phyloP scores from a whole-genome alignment of 208 protist genomes.

The Tritrichomonas foetus region DNA sequence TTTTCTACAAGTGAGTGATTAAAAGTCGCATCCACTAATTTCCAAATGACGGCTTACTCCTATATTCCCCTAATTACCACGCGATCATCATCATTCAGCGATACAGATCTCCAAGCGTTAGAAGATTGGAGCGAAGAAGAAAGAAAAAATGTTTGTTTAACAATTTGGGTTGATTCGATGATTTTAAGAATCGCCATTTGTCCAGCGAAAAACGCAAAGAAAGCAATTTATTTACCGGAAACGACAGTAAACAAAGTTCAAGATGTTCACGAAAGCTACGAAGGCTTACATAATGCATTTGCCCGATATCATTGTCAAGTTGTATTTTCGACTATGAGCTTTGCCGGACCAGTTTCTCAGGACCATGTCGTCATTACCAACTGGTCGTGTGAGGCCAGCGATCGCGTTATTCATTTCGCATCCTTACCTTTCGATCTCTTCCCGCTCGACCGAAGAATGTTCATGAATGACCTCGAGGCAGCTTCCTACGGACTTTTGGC shows the following conservation, averaged over 20 bases:
- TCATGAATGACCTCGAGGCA: slow-evolving; percentile 27
- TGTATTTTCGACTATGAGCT: neutral
- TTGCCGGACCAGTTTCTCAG: slow-evolving; percentile 1
- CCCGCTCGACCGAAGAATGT: neutral
- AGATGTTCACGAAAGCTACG: neutral
- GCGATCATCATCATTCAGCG: neutral
- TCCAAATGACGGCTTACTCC: too few species aligned
- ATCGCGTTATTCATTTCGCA: slow-evolving; percentile 38
- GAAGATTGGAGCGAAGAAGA: neutral
- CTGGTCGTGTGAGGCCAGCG: neutral
- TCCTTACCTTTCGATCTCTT: slow-evolving; percentile 22
- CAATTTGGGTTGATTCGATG: neutral
- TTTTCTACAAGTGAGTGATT: too few species aligned
- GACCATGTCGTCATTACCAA: slow-evolving; percentile 32
- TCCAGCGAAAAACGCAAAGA: neutral
- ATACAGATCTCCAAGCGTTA: neutral
- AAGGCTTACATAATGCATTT: neutral
- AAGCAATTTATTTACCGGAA: neutral
- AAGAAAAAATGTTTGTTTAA: neutral
- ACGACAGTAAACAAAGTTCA: neutral
- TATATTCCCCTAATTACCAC: too few species aligned
- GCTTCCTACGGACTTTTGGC: slow-evolving; percentile 1
- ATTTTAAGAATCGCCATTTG: neutral
- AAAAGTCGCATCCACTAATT: too few species aligned
- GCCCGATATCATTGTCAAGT: neutral